phyloP scores from a whole-genome alignment of 352 stramenopile species.

The Phytophthora fragariae region DNA sequence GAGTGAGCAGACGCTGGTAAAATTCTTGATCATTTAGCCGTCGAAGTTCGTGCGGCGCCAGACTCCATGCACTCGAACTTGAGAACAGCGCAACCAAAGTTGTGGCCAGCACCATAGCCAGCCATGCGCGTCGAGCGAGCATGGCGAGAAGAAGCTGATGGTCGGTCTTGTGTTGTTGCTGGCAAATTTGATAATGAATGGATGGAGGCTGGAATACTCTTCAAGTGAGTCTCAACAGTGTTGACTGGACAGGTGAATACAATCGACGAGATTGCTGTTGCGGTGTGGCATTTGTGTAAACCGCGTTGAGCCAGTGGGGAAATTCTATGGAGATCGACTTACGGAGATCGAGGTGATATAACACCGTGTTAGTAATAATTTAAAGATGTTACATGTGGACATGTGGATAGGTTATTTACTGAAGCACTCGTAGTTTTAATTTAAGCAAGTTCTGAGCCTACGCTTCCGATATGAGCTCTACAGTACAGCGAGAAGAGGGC shows the following conservation, averaged over 20 bases:
- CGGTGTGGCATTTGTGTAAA: background rate
- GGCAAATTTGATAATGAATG: background rate
- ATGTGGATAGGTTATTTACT: no score
- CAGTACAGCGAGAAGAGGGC: conserved; percentile 40
- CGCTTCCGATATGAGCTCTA: no score
- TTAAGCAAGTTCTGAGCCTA: no score
- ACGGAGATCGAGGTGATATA: no score
- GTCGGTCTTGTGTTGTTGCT: background rate
- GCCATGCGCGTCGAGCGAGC: background rate
- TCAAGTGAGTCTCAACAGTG: background rate
- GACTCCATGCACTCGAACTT: background rate
- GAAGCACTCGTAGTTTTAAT: no score
- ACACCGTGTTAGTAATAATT: no score
- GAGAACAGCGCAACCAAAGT: background rate
- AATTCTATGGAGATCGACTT: no score
- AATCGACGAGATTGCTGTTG: background rate
- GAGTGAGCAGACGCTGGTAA: conserved; percentile 18
- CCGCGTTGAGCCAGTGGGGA: background rate
- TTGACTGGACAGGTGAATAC: background rate
- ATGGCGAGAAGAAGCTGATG: background rate
- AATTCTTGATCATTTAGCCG: conserved; percentile 16
- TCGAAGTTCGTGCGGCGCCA: background rate
- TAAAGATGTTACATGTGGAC: no score
- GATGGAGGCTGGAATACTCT: background rate
- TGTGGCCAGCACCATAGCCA: background rate